These are phyloP conservation scores for Silene uniflora DNA, from an alignment of 148 eudicot genomes.

Conservation along the genomic window DNA sequence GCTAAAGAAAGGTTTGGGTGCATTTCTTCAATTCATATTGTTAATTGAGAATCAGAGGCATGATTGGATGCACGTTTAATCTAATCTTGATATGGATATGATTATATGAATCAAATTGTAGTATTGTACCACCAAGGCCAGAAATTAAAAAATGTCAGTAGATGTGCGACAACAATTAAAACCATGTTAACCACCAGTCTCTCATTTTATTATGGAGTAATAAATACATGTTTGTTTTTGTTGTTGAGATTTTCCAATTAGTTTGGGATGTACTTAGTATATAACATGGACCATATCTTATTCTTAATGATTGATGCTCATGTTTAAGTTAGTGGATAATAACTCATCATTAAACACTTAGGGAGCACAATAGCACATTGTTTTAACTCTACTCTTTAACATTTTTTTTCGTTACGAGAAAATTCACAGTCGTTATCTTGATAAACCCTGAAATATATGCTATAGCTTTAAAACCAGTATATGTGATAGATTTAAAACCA, in stretches of 20 bases:
- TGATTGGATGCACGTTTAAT: constrained; percentile 4
- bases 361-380: too few species aligned
- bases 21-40: too few species aligned
- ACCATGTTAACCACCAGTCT: background rate
- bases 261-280: background rate
- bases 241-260: constrained; percentile 17
- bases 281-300: background rate
- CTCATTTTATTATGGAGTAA: background rate
- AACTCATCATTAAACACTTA: background rate
- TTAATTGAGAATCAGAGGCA: background rate
- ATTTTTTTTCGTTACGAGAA: too few species aligned
- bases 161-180: constrained; percentile 14
- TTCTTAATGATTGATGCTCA: background rate
- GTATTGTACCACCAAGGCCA: background rate
- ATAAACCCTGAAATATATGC: too few species aligned
- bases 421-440: too few species aligned
- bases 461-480: too few species aligned
- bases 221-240: background rate
- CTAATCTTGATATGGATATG: background rate
- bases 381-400: too few species aligned
- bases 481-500: too few species aligned
- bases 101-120: background rate
- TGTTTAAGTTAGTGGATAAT: constrained; percentile 2
- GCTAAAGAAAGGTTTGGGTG: too few species aligned
- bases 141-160: constrained; percentile 12